Percentiles rank a stretch among this genome's conserved stretches.
Evolutionary conservation across 2,329 filamentous ascomycete genomes (phyloP).

Genomic region (Paraphoma sp.): DNA sequence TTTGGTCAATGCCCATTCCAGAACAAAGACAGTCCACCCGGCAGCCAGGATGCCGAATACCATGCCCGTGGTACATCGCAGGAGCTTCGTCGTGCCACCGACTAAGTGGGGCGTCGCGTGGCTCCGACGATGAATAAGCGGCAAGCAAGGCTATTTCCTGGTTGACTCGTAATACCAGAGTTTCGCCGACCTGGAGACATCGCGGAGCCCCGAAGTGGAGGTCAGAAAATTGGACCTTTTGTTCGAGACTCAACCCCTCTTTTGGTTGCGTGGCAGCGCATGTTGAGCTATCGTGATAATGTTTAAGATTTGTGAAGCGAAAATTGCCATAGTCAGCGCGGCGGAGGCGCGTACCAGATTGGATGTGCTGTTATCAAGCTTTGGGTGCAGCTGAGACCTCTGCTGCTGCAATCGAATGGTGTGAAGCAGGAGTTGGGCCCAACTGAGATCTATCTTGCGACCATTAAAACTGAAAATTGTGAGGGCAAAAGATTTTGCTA

Average conservation of each 20-base stretch:
- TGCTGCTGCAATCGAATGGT: too few relatives aligned
- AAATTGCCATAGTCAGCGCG: too few relatives aligned
- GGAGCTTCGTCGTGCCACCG: not conserved
- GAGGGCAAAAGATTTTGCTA: not conserved
- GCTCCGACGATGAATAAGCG: conserved; percentile 5
- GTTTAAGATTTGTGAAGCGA: too few relatives aligned
- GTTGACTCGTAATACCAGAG: not conserved
- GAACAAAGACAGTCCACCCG: conserved; percentile 1
- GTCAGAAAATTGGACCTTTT: not conserved
- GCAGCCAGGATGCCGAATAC: conserved; percentile 5
- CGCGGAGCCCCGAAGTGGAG: not conserved
- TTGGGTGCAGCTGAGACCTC: not conserved
- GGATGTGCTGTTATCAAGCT: not conserved
- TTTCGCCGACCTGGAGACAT: not conserved
- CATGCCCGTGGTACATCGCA: not conserved
- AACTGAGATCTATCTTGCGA: not conserved
- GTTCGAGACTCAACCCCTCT: not conserved
- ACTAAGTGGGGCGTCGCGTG: conserved; percentile 2
- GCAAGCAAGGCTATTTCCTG: not conserved
- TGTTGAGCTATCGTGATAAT: not conserved
- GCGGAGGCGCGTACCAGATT: not conserved
- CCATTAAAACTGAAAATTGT: not conserved
- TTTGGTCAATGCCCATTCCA: not conserved
- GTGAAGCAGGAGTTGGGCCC: too few relatives aligned
- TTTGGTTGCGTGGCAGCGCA: not conserved